Evolutionary conservation across 2,329 filamentous ascomycete genomes (phyloP).

Genomic region (Aspergillus sp.): DNA sequence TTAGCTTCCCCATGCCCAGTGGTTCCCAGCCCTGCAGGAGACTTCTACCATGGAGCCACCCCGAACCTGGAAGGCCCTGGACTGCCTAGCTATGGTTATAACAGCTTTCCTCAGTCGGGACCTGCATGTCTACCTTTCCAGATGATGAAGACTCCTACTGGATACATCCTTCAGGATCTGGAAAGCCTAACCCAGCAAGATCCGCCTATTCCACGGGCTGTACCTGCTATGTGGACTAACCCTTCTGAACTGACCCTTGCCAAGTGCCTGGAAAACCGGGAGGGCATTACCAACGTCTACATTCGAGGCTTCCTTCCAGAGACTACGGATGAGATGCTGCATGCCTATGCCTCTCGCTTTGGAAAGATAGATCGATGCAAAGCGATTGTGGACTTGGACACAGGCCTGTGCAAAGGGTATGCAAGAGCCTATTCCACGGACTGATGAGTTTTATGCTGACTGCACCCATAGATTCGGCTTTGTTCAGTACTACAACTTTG

Average conservation of each 20-base stretch:
- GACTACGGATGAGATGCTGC: slow-evolving; percentile 87
- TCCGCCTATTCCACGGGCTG: slow-evolving; percentile 82
- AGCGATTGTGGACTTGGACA: slow-evolving; percentile 94
- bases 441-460: slow-evolving; percentile 27
- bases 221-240: slow-evolving; percentile 81
- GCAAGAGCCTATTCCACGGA: neutral
- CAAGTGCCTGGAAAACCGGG: slow-evolving; percentile 91
- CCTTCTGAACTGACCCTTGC: slow-evolving; percentile 88
- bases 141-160: slow-evolving; percentile 49
- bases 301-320: slow-evolving; percentile 94
- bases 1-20: slow-evolving; percentile 37
- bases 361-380: slow-evolving; percentile 95
- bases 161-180: slow-evolving; percentile 54
- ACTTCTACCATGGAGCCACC: slow-evolving; percentile 60
- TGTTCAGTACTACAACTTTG: slow-evolving; percentile 86
- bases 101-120: slow-evolving; percentile 63
- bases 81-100: slow-evolving; percentile 53
- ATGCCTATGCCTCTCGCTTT: slow-evolving; percentile 81
- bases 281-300: slow-evolving; percentile 96
- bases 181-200: slow-evolving; percentile 71
- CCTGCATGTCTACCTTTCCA: slow-evolving; percentile 43
- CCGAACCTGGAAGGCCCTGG: slow-evolving; percentile 59
- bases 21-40: slow-evolving; percentile 45
- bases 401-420: slow-evolving; percentile 94
- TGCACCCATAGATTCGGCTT: slow-evolving; percentile 76